Base-by-base conservation (phyloP, 1,139 yeast species). In the Saccharomyces hybrid region DNA sequence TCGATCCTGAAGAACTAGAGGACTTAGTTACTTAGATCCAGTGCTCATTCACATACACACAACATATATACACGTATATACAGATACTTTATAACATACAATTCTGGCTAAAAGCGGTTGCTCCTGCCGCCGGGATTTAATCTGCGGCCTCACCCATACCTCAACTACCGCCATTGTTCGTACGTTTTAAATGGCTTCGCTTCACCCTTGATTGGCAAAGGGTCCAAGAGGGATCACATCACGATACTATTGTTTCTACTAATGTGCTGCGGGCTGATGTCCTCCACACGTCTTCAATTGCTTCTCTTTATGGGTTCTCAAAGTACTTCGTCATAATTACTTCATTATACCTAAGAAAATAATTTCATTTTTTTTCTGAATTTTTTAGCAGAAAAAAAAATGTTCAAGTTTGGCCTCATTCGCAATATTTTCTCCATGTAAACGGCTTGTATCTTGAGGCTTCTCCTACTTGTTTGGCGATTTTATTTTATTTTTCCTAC, bases 1-100 rank as follows among this genome's bases (percentile, higher is more conserved):
- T 60, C n/a, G 53, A 52, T 16, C 52, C 56, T 6, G 49, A 54
- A n/a, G 63, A 60, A 25, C 16, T 60, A 23, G 51, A 52, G 11
- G 59, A 55, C 44, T 38, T 38, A 11, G 13, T 49, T 53, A 58
- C 50, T 54, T 51, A 49, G 51, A 51, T 41, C 47, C 47, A 14
- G 11, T 31, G 29, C 26, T 7, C 19, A 23, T n/a, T 11, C n/a
- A 11, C 44, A 16, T 13, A 8, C 11, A 38, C 44, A 38, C n/a
- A 19, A 19, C 44, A 38, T 38, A 11, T 38, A 19, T 38, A 38
- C 44, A 19, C 44, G 26, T 38, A 38, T 38, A 38, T 38, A 38
- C 25, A 38, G 44, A 38, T 38, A 38, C 44, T 38, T 16, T 38
- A 38, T 23, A 38, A 38, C 19, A 38, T 9, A 19, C 44, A 38